Evolutionary conservation across 2,329 filamentous ascomycete genomes (phyloP), one percentile per base, ranked within the genome.

Genomic region (Exophiala oligosperma): DNA sequence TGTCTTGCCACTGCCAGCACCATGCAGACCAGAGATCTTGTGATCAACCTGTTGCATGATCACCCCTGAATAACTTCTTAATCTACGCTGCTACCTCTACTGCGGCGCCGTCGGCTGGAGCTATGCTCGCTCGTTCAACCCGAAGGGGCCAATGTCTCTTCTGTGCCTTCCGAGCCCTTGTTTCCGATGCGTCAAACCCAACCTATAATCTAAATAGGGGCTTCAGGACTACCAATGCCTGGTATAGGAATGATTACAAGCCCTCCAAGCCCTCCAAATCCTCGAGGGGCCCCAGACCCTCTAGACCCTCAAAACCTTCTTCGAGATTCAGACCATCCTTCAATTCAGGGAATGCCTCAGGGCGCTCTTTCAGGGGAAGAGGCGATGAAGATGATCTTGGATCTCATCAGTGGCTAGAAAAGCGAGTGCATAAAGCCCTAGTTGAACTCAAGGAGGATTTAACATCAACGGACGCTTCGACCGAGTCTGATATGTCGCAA

Each of bases 111-210:
- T 46, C 35, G 9, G n/a, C 23, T 24, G n/a, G 49, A 8, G 61
- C 52, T 12, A 63, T 63, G 61, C 56, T 61, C 38, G 35, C 55
- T 49, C 47, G 46, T 14, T 54, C 58, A 11, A 57, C 52, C 37
- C 44, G 49, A 52, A 40, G 52, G 54, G 52, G 58, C 24, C 67
- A 67, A 67, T 78, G 76, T 71, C 69, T 77, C 38, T 69, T 77
- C 62, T 76, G 75, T 68, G 64, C 71, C 29, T 73, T 76, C 59
- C 71, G 70, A 63, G 41, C 58, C 52, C 24, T 49, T 9, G 26
- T 56, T 43, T 29, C 52, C 32, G 28, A 38, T 4, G 11, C 38
- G 24, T 29, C 55, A 24, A 56, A 41, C 8, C 48, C 23, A 63
- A 69, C 40, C 59, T 68, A 29, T 54, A 68, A 64, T 66, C 67